Conservation (phyloP, 257 asterid genomes). For the Solanum dulcamara region DNA sequence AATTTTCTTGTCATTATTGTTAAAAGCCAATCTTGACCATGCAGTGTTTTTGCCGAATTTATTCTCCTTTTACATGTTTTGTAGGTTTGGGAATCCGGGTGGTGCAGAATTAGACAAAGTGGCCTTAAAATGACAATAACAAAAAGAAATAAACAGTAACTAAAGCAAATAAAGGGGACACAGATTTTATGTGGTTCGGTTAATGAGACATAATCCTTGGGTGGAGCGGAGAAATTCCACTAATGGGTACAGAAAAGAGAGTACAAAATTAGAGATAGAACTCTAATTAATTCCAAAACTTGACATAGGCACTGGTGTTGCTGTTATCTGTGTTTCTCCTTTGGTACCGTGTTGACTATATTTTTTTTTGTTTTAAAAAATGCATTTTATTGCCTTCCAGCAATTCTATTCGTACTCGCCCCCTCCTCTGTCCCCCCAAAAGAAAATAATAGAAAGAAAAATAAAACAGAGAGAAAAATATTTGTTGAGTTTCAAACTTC, state of each 20-base stretch:
- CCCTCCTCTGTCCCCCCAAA: accelerated
- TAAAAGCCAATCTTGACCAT: neutral
- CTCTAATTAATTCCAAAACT: neutral
- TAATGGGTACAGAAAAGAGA: neutral
- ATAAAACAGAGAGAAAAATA: neutral
- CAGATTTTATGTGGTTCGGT: neutral
- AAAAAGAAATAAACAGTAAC: neutral
- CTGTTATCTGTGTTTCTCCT: neutral
- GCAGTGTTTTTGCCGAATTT: neutral
- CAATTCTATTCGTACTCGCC: neutral
- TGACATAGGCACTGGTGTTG: neutral
- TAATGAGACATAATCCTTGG: neutral
- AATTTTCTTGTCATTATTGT: neutral
- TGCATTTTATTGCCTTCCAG: neutral
- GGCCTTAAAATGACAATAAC: neutral
- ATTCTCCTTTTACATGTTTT: neutral
- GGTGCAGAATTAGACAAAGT: neutral
- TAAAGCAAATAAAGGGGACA: neutral
- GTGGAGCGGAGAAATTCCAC: neutral
- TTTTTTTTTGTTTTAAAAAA: neutral
- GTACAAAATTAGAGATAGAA: neutral
- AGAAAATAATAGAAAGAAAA: neutral
- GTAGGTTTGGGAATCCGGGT: neutral
- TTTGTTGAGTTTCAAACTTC: neutral
- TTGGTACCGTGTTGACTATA: neutral